Base-by-base conservation (phyloP, 2,329 filamentous ascomycete species). In the Zalaria obscura region DNA sequence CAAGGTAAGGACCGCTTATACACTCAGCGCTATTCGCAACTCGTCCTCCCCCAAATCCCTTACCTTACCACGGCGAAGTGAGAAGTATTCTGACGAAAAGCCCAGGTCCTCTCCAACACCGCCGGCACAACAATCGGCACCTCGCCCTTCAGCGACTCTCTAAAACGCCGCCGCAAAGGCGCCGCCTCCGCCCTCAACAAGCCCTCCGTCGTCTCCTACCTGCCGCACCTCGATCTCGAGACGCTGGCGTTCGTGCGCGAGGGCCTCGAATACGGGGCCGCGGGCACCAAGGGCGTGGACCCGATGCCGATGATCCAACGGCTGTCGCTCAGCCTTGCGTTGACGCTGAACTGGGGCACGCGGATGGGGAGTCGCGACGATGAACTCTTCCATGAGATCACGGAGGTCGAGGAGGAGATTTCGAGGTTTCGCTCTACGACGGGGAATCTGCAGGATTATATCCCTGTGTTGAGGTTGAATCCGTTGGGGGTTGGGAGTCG, bases 231-330 rank as follows among this genome's bases (percentile, higher is more conserved):
- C 1, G 75, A 81, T 39, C 54, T 76, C 5, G 77, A 81, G 56
- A 75, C 73, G 2, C 71, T 70, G 18, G 72, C 75, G 40, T 81
- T 81, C 40, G 62, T 81, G 38, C 67, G 68, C 36, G 78, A 82
- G 45, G 67, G 77, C 0, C 64, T 73, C 43, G 64, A 67, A 18
- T 73, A 78, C 45, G 77, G 78, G 3, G 60, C 69, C 5, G 66
- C 63, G 1, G 78, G 78, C 1, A 58, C 59, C 1, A 60, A 60
- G 2, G 65, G 73, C 0, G 69, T 80, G 0, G 74, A 82, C 42
- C 76, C 77, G 0, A 76, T 80, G 73, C 74, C 76, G 1, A 76
- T 79, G 70, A 79, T 81, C 36, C 77, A 80, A 50, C 70, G 77
- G 0, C 64, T 81, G 0, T 73, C 69, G 8, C 58, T 81, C 3